phyloP scores from a whole-genome alignment of 2,329 filamentous ascomycete species.

The Aspergillus vadensis region DNA sequence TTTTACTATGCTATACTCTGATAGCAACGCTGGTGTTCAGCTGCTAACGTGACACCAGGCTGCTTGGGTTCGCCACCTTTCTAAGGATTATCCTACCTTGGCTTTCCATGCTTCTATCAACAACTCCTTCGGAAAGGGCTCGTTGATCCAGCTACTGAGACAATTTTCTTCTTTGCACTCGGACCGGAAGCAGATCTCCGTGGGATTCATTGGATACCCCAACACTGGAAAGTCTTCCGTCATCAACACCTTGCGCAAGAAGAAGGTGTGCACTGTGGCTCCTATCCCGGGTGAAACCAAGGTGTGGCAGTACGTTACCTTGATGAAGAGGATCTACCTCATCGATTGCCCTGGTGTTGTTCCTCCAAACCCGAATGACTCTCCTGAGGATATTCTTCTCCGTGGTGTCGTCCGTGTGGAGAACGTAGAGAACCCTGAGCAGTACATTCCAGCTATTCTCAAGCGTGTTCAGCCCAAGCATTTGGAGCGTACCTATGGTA shows the following conservation, averaged over 20 bases:
- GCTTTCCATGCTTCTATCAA: conserved; percentile 94
- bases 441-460: conserved; percentile 87
- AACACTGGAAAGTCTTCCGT: conserved; percentile 97
- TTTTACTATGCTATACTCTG: conserved; percentile 13
- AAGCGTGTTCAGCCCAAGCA: conserved; percentile 80
- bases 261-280: conserved; percentile 90
- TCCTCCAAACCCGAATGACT: conserved; percentile 81
- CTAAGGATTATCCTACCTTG: conserved; percentile 88
- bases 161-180: conserved; percentile 91
- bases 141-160: conserved; percentile 83
- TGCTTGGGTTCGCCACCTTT: conserved; percentile 85
- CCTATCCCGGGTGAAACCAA: conserved; percentile 97
- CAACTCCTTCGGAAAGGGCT: conserved; percentile 96
- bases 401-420: conserved; percentile 91
- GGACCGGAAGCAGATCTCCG: conserved; percentile 90
- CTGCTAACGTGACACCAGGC: conserved; percentile 62
- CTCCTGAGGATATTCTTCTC: conserved; percentile 82
- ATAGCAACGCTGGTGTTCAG: conserved; percentile 22
- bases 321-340: conserved; percentile 92
- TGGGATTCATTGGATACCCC: conserved; percentile 85
- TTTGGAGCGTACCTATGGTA: conserved; percentile 87
- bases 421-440: conserved; percentile 93
- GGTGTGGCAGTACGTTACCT: conserved; percentile 95
- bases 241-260: conserved; percentile 93
- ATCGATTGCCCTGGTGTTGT: conserved; percentile 98